These are phyloP conservation scores for Monilinia fructicola DNA, from an alignment of 2,329 filamentous ascomycete species.

Conservation along the genomic window DNA sequence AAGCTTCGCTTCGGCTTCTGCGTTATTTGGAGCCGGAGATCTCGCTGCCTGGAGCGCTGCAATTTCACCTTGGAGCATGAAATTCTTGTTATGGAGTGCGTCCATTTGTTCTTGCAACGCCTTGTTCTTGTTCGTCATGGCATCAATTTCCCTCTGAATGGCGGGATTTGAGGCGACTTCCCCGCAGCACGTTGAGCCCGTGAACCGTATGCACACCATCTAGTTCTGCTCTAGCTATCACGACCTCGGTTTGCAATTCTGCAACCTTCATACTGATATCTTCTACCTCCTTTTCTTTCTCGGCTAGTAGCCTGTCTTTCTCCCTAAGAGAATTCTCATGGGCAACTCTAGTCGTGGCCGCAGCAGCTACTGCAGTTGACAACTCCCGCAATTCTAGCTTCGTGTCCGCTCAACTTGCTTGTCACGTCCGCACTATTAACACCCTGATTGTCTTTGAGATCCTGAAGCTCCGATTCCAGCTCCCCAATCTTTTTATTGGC, in stretches of 20 bases:
- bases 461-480: slow-evolving; percentile 40
- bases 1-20: slow-evolving; percentile 42
- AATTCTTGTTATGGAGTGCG: slow-evolving; percentile 27
- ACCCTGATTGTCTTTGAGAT: slow-evolving; percentile 36
- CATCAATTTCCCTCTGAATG: slow-evolving; percentile 60
- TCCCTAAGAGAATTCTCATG: slow-evolving; percentile 30
- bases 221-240: slow-evolving; percentile 86
- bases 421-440: slow-evolving; percentile 37
- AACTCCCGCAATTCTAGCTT: slow-evolving; percentile 35
- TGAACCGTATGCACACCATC: slow-evolving; percentile 89
- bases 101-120: slow-evolving; percentile 36
- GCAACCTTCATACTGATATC: slow-evolving; percentile 63
- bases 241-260: slow-evolving; percentile 72
- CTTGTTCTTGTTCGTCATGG: slow-evolving; percentile 49
- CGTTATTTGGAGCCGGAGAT: slow-evolving; percentile 17
- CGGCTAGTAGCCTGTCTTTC: slow-evolving; percentile 36
- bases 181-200: slow-evolving; percentile 66
- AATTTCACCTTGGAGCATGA: slow-evolving; percentile 23
- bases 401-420: slow-evolving; percentile 34
- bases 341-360: slow-evolving; percentile 30
- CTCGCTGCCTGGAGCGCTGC: slow-evolving; percentile 7
- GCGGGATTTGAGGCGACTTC: slow-evolving; percentile 59
- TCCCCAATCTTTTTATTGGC: slow-evolving; percentile 38
- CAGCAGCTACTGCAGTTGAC: slow-evolving; percentile 33
- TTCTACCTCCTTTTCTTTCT: slow-evolving; percentile 51